Evolutionary conservation across 495 filamentous ascomycete species (phyloP), one percentile per base, ranked within the genome.

Genomic region (Penicillium canescens): DNA sequence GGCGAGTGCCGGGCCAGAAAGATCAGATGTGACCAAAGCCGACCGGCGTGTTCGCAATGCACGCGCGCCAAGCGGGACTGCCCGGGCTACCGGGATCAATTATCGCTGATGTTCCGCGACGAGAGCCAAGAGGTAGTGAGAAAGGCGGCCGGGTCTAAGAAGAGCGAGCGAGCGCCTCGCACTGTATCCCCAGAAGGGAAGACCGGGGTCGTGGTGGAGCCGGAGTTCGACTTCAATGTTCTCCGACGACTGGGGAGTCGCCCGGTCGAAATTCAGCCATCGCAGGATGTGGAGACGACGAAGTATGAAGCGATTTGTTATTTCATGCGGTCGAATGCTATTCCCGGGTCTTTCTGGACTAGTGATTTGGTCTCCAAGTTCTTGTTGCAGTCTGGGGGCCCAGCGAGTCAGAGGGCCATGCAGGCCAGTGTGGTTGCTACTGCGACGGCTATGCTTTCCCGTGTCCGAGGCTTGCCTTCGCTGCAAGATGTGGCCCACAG

Each of bases 81-180:
- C 60, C 83, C 84, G 46, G 87, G 87, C 21, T 91, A 91, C 61
- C 78, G 86, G 49, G 86, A 89, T 48, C 78, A 84, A 47, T 66
- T 86, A 34, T 84, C 86, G 39, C 70, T 90, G 38, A 82, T 88
- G 77, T 91, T 91, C 65, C 83, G 86, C 24, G 84, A 90, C 61
- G 84, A 91, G 65, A 90, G 85, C 63, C 78, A 79, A 47, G 78
- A 83, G 55, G 84, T 90, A 41, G 80, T 83, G 52, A 78, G 78
- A 52, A 90, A 87, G 67, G 84, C 82, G 38, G 79, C 78, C 44
- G 78, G 79, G 9, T 38, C 56, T 13, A 61, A 38, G 43, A 42
- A 42, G 40, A 13, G 51, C 13, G 36, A 23, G 20, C 61, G 55
- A 43, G 24, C 50, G 14, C 43, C 42, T 56, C 60, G 55, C 50